Percentiles rank a stretch among this genome's conserved stretches.
These are phyloP conservation scores for Zizania latifolia DNA, from an alignment of 176 grass and related monocot genomes.

Conservation along the genomic window DNA sequence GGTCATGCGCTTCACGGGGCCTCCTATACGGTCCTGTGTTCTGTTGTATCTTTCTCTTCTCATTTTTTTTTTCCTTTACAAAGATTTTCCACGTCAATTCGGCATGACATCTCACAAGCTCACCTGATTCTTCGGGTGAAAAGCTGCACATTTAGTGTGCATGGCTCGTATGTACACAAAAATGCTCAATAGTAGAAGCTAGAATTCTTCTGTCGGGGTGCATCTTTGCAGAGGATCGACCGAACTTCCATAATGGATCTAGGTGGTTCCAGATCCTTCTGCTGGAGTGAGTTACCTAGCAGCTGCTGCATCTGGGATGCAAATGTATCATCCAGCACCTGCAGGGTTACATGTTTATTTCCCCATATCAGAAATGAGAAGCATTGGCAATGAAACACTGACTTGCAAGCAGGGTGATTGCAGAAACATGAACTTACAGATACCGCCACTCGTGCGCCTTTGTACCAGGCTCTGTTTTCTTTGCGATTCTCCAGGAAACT, in stretches of 20 bases:
- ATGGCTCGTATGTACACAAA: conserved; percentile 28
- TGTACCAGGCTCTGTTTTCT: conserved; percentile 94
- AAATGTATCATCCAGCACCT: conserved; percentile 95
- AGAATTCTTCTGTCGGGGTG: conserved; percentile 61
- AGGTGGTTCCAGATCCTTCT: conserved; percentile 76
- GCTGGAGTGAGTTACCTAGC: conserved; percentile 70
- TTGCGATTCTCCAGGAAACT: conserved; percentile 87
- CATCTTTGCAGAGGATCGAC: conserved; percentile 92
- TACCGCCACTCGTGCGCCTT: conserved; percentile 73
- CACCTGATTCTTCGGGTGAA: not conserved
- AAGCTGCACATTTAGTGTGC: not conserved
- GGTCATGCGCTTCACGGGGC: conserved; percentile 2
- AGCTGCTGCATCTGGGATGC: conserved; percentile 88
- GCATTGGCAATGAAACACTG: not conserved
- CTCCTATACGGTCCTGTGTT: conserved; percentile 4
- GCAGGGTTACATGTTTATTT: conserved; percentile 18
- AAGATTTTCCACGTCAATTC: conserved; percentile 7
- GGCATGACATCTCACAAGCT: no score
- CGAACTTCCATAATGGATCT: conserved; percentile 96
- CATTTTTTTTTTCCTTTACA: conserved; percentile 14
- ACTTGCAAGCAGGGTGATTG: not conserved
- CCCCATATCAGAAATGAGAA: not conserved
- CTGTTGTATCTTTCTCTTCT: not conserved
- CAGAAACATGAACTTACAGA: conserved; percentile 47
- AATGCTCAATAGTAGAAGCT: conserved; percentile 65